A percentile compares a stretch with the other conserved stretches of the same genome.
These are phyloP conservation scores for Rhynchosporium agropyri DNA, from an alignment of 2,329 filamentous ascomycete genomes.

Conservation along the genomic window DNA sequence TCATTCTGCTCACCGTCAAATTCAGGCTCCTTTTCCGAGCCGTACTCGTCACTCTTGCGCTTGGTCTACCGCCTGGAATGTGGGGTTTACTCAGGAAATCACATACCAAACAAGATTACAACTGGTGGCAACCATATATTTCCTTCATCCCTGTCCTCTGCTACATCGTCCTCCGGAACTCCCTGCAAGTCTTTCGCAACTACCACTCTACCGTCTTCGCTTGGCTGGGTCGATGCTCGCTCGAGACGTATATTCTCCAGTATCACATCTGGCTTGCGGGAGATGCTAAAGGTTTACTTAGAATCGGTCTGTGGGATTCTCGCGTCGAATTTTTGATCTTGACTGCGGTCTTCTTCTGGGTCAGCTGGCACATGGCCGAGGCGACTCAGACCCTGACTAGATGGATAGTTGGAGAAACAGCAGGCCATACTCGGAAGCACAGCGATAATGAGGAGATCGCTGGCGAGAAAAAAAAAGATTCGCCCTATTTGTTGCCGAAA, in stretches of 20 bases:
- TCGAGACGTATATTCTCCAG: constrained; percentile 63
- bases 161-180: constrained; percentile 56
- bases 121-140: constrained; percentile 54
- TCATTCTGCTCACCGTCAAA: constrained; percentile 26
- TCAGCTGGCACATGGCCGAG: constrained; percentile 44
- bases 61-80: constrained; percentile 31
- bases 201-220: constrained; percentile 52
- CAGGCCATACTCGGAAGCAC: background rate
- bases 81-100: constrained; percentile 34
- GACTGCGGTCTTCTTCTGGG: constrained; percentile 48
- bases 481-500: constrained; percentile 21
- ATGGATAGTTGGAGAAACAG: constrained; percentile 43
- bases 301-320: constrained; percentile 40
- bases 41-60: constrained; percentile 28
- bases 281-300: constrained; percentile 56
- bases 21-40: constrained; percentile 25
- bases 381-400: constrained; percentile 45
- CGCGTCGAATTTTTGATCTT: constrained; percentile 46
- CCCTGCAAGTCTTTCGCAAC: constrained; percentile 46
- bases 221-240: constrained; percentile 57
- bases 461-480: constrained; percentile 22
- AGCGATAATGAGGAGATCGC: constrained; percentile 9
- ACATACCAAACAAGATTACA: constrained; percentile 49
- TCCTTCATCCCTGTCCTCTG: constrained; percentile 57
- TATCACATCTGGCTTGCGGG: constrained; percentile 64